phyloP scores from a whole-genome alignment of 441 rosid genomes.

The Mallotus japonicus region DNA sequence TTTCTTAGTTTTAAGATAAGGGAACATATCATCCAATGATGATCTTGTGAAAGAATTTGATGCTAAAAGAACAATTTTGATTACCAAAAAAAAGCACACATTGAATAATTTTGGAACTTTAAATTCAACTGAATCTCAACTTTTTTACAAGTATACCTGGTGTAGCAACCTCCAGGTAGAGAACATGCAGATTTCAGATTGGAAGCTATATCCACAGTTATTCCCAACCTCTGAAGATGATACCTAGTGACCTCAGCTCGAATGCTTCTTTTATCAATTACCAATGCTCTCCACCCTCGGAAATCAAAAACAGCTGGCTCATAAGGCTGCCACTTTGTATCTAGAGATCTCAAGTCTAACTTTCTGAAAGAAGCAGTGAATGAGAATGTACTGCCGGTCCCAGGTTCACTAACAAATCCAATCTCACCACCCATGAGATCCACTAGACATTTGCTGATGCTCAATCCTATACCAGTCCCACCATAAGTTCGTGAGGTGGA shows the following conservation, averaged over 20 bases:
- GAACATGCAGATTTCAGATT: constrained; percentile 48
- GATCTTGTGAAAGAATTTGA: not conserved
- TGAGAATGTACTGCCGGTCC: constrained; percentile 81
- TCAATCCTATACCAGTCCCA: constrained; percentile 95
- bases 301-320: constrained; percentile 49
- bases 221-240: constrained; percentile 77
- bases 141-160: constrained; percentile 41
- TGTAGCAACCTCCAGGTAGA: constrained; percentile 31
- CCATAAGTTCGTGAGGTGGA: constrained; percentile 96
- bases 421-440: constrained; percentile 96
- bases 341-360: constrained; percentile 46
- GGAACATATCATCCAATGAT: not conserved
- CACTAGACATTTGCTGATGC: constrained; percentile 87
- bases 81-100: not conserved
- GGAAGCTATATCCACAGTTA: constrained; percentile 43
- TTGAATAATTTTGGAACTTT: not conserved
- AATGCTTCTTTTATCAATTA: constrained; percentile 67
- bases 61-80: not conserved
- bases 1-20: not conserved
- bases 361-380: constrained; percentile 67
- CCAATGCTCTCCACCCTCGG: constrained; percentile 62
- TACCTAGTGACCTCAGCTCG: constrained; percentile 82
- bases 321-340: constrained; percentile 46
- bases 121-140: constrained; percentile 13
- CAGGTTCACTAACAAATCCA: constrained; percentile 78